Percentiles rank a stretch among this genome's conserved stretches.
These are phyloP conservation scores for Yamadazyma laniorum DNA, from an alignment of 805 yeast genomes.

Conservation along the genomic window DNA sequence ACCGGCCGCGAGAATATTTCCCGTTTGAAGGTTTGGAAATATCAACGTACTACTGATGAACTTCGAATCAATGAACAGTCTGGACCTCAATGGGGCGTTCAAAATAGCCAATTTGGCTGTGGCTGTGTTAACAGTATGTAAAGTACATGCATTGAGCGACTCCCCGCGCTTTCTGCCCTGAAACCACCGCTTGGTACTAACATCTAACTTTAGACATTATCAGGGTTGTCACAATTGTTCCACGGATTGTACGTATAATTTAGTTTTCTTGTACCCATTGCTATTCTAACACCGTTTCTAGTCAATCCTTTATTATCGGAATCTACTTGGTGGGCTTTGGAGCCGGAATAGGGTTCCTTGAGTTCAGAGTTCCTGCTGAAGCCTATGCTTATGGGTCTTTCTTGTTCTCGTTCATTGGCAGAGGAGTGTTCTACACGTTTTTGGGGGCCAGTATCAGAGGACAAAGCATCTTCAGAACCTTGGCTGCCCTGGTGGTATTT, in stretches of 20 bases:
- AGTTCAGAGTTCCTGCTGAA: conserved; percentile 55
- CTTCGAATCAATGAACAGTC: conserved; percentile 13
- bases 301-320: conserved; percentile 49
- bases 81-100: conserved; percentile 45
- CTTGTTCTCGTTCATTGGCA: conserved; percentile 68
- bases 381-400: conserved; percentile 67
- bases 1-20: no score
- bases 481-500: conserved; percentile 59
- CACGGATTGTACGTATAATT: conserved; percentile 44
- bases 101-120: conserved; percentile 53
- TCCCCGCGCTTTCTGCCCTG: no score
- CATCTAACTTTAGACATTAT: conserved; percentile 37
- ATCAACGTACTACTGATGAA: no score
- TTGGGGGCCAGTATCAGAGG: conserved; percentile 41
- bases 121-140: conserved; percentile 53
- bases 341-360: conserved; percentile 46
- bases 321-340: conserved; percentile 59
- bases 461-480: conserved; percentile 53
- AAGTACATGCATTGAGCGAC: no score
- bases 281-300: conserved; percentile 1
- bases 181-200: no score
- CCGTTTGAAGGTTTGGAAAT: no score
- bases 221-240: conserved; percentile 51
- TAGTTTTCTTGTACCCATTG: neutral
- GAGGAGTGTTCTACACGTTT: conserved; percentile 55